Conservation (phyloP, 139 green algal genomes). For the Chlorella ohadii region DNA sequence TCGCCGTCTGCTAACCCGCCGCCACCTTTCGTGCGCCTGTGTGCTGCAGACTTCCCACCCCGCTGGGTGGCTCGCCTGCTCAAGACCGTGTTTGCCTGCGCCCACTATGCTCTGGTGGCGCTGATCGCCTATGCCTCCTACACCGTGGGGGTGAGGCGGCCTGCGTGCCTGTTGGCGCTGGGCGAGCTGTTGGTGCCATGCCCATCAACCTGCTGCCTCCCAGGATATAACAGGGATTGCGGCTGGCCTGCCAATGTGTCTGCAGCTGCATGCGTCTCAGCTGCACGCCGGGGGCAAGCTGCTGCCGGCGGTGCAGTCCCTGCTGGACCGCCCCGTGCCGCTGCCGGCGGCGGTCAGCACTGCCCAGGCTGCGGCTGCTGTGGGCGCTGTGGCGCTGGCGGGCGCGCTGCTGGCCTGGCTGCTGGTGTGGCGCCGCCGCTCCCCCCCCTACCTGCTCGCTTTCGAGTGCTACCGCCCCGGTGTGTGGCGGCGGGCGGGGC, state of each 20-base stretch:
- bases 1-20: neutral
- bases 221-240: too few species aligned
- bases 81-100: neutral
- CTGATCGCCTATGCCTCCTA: neutral
- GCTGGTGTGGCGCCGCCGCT: neutral
- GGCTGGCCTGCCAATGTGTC: too few species aligned
- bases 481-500: slow-evolving; percentile 29
- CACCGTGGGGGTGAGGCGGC: neutral
- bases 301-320: neutral
- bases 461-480: slow-evolving; percentile 72
- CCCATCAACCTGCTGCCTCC: too few species aligned
- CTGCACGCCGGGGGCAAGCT: neutral
- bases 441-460: slow-evolving; percentile 79
- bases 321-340: neutral
- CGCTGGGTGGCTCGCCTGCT: neutral
- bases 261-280: too few species aligned
- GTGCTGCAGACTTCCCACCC: slow-evolving; percentile 13
- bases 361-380: too few species aligned
- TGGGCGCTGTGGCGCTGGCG: neutral
- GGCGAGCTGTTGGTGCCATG: too few species aligned
- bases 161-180: too few species aligned
- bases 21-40: too few species aligned
- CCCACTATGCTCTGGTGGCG: neutral
- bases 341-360: neutral
- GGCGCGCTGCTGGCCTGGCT: neutral